These are phyloP conservation scores for Monosporascus sp. DNA, from an alignment of 2,329 filamentous ascomycete species.

Conservation along the genomic window DNA sequence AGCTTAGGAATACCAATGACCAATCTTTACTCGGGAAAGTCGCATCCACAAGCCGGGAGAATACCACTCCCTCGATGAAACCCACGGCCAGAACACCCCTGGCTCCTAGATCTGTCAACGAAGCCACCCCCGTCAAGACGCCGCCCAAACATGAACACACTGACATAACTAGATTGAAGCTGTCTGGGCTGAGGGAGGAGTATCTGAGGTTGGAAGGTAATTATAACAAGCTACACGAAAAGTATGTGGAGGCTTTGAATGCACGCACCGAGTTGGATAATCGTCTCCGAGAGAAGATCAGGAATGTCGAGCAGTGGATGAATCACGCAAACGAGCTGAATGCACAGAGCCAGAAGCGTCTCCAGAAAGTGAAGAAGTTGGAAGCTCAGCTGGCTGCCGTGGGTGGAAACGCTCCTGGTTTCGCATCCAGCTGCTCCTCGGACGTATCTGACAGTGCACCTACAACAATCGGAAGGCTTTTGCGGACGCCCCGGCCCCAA, in stretches of 20 bases:
- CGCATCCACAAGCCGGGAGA: constrained; percentile 1
- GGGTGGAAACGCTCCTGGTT: constrained; percentile 6
- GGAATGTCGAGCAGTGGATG: constrained; percentile 40
- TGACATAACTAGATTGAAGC: constrained; percentile 12
- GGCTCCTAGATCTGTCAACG: constrained; percentile 20
- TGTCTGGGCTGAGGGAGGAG: constrained; percentile 23
- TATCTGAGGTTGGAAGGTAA: constrained; percentile 34
- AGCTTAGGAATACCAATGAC: constrained; percentile 18
- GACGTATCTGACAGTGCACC: constrained; percentile 6
- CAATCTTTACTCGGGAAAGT: constrained; percentile 3
- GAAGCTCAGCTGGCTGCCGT: constrained; percentile 29
- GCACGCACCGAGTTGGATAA: constrained; percentile 22
- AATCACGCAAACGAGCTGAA: constrained; percentile 39
- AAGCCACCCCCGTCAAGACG: constrained; percentile 10
- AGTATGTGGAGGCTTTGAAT: constrained; percentile 17
- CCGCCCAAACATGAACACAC: constrained; percentile 7
- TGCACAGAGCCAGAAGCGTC: constrained; percentile 20
- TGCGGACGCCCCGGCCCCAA: not conserved
- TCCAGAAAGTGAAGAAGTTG: constrained; percentile 34
- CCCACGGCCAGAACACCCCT: constrained; percentile 16
- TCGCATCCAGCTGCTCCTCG: constrained; percentile 18
- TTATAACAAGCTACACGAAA: constrained; percentile 33
- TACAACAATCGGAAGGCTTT: not conserved
- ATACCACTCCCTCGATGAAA: constrained; percentile 1
- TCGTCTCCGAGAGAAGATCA: constrained; percentile 38